Evolutionary conservation across 202 grass and related monocot species (phyloP), one percentile per base, ranked within the genome.

Genomic region (Brachypodium distachyon): DNA sequence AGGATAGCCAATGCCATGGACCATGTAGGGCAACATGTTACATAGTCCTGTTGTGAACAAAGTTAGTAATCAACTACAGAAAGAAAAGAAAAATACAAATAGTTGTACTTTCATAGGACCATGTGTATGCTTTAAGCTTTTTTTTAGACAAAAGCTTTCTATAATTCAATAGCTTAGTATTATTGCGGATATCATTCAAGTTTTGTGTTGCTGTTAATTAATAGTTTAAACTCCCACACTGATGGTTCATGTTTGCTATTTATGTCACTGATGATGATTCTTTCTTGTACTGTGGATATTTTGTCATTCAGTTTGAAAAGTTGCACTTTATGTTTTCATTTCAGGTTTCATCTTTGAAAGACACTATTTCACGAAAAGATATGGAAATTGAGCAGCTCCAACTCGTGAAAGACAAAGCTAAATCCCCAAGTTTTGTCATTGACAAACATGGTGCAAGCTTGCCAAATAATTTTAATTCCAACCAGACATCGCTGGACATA

Each of bases 321-420:
- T 32, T 47, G 6, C 10, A 44, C 17, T 81, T 78, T 22, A 69
- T n/a, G 27, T 49, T 64, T 80, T 17, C 63, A 33, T 51, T 75
- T 31, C 84, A 98, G 96, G 96, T 98, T 74, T 79, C 82, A 31
- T 92, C 82, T 74, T 85, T 98, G 54, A 98, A 94, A 82, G 87
- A 98, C 60, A 89, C 85, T 4, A 83, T 98, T 87, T 78, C 75
- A 83, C 93, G 74, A 61, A 98, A 98, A 85, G 91, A 98, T 80
- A 75, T 63, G 16, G 91, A 92, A 87, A 95, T 98, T 19, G 96
- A 95, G 73, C 96, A 94, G 76, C 78, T 99, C 51, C 96, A 89
- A 28, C 69, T 82, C 50, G 40, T 83, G 48, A 90, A 85, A 84
- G 88, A 89, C 14, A 89, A 87, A 87, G 58, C 41, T 16, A 86